Conservation (phyloP, 768 basidiomycete species). For the Calocybe gangraenosa region DNA sequence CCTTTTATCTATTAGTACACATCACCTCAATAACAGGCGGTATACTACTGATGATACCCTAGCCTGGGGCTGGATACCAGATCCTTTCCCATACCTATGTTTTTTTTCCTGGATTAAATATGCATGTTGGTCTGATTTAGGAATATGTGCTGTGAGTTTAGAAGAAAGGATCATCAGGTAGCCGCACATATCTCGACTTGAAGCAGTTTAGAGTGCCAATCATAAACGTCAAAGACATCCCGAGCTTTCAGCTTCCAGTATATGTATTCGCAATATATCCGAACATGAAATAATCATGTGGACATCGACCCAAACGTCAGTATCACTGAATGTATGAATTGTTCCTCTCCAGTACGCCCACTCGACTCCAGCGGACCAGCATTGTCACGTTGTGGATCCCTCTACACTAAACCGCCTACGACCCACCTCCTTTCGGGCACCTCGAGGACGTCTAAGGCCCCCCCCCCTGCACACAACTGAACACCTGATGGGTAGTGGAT, state of each 20-base stretch:
- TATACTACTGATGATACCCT: conserved; percentile 21
- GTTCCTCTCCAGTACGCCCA: too few species aligned
- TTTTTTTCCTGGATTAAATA: conserved; percentile 12
- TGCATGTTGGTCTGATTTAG: conserved; percentile 8
- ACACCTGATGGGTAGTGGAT: background rate
- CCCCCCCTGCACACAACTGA: too few species aligned
- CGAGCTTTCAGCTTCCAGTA: too few species aligned
- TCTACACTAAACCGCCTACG: background rate
- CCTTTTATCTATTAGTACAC: conserved; percentile 1
- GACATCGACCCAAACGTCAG: background rate
- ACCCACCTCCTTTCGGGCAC: background rate
- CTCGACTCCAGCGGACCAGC: too few species aligned
- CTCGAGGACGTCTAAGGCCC: background rate
- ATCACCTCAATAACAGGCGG: conserved; percentile 3
- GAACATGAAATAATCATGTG: too few species aligned
- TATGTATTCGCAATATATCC: too few species aligned
- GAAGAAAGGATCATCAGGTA: too few species aligned
- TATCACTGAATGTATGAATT: too few species aligned
- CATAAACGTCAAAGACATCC: too few species aligned
- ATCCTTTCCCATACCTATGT: conserved; percentile 12
- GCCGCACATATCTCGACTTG: too few species aligned
- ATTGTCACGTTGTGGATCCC: background rate
- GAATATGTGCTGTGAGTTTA: background rate
- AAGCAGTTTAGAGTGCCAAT: too few species aligned
- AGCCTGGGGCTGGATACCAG: conserved; percentile 18